phyloP scores from a whole-genome alignment of 768 basidiomycete genomes.

The Asterophora parasitica region DNA sequence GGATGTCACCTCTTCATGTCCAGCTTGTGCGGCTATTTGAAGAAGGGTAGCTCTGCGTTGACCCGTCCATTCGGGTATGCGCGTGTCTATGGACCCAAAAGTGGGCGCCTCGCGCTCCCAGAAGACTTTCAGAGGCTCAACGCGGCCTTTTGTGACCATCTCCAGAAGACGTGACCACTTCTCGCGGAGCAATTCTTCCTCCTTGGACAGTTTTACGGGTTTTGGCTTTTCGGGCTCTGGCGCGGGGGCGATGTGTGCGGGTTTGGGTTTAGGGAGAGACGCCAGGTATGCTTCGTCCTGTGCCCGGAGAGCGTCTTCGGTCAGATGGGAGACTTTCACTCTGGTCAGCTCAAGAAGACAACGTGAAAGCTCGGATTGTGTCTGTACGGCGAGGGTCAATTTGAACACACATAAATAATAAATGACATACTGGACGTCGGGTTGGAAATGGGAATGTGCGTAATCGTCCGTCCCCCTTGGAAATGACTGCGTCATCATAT shows the following conservation, averaged over 20 bases:
- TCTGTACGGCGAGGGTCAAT: slow-evolving; percentile 40
- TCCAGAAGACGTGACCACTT: slow-evolving; percentile 84
- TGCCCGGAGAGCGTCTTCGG: slow-evolving; percentile 75
- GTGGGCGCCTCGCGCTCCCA: slow-evolving; percentile 66
- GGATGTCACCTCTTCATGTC: slow-evolving; percentile 68
- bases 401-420: background rate
- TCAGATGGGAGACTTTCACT: slow-evolving; percentile 81
- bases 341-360: slow-evolving; percentile 83
- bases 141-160: slow-evolving; percentile 81
- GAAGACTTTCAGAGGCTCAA: slow-evolving; percentile 78
- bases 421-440: slow-evolving; percentile 80
- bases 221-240: slow-evolving; percentile 43
- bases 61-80: slow-evolving; percentile 68
- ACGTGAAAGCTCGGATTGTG: slow-evolving; percentile 83
- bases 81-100: slow-evolving; percentile 56
- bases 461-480: slow-evolving; percentile 77
- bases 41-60: slow-evolving; percentile 63
- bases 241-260: slow-evolving; percentile 28
- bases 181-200: slow-evolving; percentile 75
- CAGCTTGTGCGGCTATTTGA: slow-evolving; percentile 67
- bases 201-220: slow-evolving; percentile 62
- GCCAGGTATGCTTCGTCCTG: slow-evolving; percentile 90
- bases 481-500: slow-evolving; percentile 74
- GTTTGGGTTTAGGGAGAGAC: slow-evolving; percentile 80
- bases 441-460: slow-evolving; percentile 96